phyloP scores from a whole-genome alignment of 805 yeast species.

The Saturnispora sanitii region DNA sequence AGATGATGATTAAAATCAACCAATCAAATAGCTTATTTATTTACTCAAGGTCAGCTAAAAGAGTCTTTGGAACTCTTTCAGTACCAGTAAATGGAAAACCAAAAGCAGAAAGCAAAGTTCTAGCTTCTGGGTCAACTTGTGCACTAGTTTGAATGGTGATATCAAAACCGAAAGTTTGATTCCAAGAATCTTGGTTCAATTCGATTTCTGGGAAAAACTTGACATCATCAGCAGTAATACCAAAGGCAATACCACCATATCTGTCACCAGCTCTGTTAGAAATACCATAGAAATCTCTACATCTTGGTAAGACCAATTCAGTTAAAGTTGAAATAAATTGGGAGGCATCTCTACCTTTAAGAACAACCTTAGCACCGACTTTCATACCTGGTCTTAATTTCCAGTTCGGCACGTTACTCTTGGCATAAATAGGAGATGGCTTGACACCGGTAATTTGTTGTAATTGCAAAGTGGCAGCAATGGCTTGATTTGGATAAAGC shows the following conservation, averaged over 20 bases:
- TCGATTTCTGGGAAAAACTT: conserved; percentile 90
- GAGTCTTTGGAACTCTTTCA: conserved; percentile 31
- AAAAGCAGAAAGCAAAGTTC: conserved; percentile 68
- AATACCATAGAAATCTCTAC: conserved; percentile 78
- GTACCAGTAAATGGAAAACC: conserved; percentile 69
- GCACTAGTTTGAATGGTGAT: conserved; percentile 81
- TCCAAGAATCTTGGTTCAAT: conserved; percentile 82
- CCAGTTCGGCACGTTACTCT: conserved; percentile 77
- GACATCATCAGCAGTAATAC: conserved; percentile 67
- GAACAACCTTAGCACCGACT: conserved; percentile 79
- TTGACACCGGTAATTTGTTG: conserved; percentile 93
- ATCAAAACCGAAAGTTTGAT: conserved; percentile 76
- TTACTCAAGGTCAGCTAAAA: conserved; percentile 14
- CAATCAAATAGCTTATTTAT: background rate
- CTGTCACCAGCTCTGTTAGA: conserved; percentile 71
- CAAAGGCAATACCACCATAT: conserved; percentile 79
- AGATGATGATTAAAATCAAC: no score
- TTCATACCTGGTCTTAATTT: conserved; percentile 76
- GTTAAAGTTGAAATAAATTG: conserved; percentile 82
- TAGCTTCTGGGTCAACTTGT: conserved; percentile 82
- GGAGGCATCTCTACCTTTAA: conserved; percentile 71
- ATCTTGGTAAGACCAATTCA: conserved; percentile 87
- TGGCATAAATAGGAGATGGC: conserved; percentile 64
- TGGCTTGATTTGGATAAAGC: conserved; percentile 59
- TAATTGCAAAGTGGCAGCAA: conserved; percentile 67